These are phyloP conservation scores for Kwoniella sp. DNA, from an alignment of 768 basidiomycete genomes.

Conservation along the genomic window DNA sequence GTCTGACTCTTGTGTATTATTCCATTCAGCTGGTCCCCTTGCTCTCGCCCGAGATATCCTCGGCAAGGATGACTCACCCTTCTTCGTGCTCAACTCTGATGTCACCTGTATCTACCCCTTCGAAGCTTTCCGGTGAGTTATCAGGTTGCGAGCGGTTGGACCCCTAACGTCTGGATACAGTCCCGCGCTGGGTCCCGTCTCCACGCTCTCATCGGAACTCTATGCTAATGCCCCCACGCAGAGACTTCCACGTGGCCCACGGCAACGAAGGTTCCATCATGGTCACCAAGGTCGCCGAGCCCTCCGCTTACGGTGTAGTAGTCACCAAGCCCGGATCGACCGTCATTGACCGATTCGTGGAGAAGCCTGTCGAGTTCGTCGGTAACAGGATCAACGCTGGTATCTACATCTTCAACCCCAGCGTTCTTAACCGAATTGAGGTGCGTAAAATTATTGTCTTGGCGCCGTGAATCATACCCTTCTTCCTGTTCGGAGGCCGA, in stretches of 20 bases:
- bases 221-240: constrained; percentile 16
- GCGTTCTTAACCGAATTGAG: constrained; percentile 59
- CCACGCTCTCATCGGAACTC: neutral
- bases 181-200: neutral
- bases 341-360: constrained; percentile 61
- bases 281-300: constrained; percentile 61
- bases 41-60: constrained; percentile 60
- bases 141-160: neutral
- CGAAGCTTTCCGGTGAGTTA: constrained; percentile 57
- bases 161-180: neutral
- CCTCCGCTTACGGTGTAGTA: constrained; percentile 61
- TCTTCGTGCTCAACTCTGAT: constrained; percentile 62
- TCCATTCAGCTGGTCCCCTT: constrained; percentile 58
- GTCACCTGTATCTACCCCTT: constrained; percentile 62
- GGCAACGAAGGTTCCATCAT: constrained; percentile 60
- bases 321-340: constrained; percentile 58
- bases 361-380: constrained; percentile 61
- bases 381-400: constrained; percentile 62
- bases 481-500: neutral
- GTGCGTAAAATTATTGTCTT: no score
- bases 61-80: constrained; percentile 61
- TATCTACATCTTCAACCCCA: constrained; percentile 63
- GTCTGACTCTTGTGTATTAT: neutral
- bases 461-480: neutral
- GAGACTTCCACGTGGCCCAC: constrained; percentile 60